Evolutionary conservation across 441 rosid species (phyloP).

Genomic region (Pelargonium fulgidum): DNA sequence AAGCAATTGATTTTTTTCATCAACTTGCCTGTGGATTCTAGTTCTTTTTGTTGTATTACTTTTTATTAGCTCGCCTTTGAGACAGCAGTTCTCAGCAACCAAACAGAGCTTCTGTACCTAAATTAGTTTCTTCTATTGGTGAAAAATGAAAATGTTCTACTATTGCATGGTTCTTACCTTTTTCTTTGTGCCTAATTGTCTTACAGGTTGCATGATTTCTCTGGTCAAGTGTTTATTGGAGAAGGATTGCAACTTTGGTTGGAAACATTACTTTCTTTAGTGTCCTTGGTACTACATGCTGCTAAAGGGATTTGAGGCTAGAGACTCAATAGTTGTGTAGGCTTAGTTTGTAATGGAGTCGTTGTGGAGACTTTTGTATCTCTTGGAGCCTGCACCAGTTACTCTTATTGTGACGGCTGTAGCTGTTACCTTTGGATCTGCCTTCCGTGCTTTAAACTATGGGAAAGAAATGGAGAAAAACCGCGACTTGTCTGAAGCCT

Average conservation of each 20-base stretch:
- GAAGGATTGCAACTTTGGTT: slow-evolving; percentile 29
- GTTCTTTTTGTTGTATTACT: neutral
- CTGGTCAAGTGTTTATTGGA: slow-evolving; percentile 17
- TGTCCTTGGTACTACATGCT: slow-evolving; percentile 17
- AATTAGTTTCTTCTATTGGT: neutral
- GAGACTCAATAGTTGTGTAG: slow-evolving; percentile 18
- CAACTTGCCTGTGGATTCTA: too few relatives aligned
- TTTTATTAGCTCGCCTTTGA: neutral
- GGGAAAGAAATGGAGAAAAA: slow-evolving; percentile 94
- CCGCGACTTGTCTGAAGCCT: slow-evolving; percentile 73
- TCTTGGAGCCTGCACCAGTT: slow-evolving; percentile 85
- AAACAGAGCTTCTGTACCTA: neutral
- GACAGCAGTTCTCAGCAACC: neutral
- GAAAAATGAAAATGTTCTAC: too few relatives aligned
- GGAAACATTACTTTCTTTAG: slow-evolving; percentile 11
- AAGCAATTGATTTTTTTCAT: neutral
- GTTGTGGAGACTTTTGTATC: slow-evolving; percentile 68
- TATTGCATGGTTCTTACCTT: neutral
- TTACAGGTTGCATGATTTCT: slow-evolving; percentile 41
- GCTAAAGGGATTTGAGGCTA: slow-evolving; percentile 17
- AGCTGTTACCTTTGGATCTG: slow-evolving; percentile 79
- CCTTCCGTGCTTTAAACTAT: slow-evolving; percentile 81
- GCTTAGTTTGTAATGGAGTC: slow-evolving; percentile 51
- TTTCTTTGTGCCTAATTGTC: slow-evolving; percentile 7
- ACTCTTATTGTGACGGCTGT: slow-evolving; percentile 82